Base-by-base conservation (phyloP, 1,139 yeast genomes). In the Geotrichum restrictum region DNA sequence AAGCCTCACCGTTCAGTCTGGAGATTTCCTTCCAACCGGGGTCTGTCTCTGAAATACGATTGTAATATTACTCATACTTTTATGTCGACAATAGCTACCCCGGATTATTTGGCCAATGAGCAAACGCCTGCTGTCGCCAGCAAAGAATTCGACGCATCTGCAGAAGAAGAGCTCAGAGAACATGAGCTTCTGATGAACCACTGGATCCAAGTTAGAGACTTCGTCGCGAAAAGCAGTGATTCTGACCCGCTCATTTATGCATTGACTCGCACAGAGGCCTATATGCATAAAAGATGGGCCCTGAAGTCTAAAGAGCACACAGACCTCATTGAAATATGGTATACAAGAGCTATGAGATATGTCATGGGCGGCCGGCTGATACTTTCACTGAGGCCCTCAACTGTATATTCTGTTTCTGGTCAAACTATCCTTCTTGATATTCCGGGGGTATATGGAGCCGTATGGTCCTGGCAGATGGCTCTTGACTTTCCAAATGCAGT, bases 381-480 rank as follows among this genome's bases (percentile, higher is more conserved):
- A 21, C 56, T 59, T 45, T 59, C 56, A 3, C 57, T 52, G 7
- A 16, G 45, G 18, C 24, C 53, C 4, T 24, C 24, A 31, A 24
- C 7, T 8, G n/a, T n/a, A n/a, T n/a, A n/a, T n/a, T n/a, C n/a
- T n/a, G n/a, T n/a, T n/a, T n/a, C n/a, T n/a, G n/a, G n/a, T n/a
- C n/a, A n/a, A n/a, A 14, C 3, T 31, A 11, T 31, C n/a, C 11
- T 31, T 31, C n/a, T 31, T 31, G 34, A 31, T n/a, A n/a, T n/a
- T n/a, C 71, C 68, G 49, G 69, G 70, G 3, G 58, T 66, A 8
- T 59, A 16, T 45, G 59, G 63, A 19, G 67, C 66, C 21, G 69
- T 68, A 37, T 72, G 74, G 74, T 64, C 71, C 1, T 72, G 76
- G 75, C 72, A 68, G 52, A 54, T 71, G 38, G 75, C 76, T 1